Conservation (phyloP, 2,329 filamentous ascomycete genomes). For the Colletotrichum sp. region DNA sequence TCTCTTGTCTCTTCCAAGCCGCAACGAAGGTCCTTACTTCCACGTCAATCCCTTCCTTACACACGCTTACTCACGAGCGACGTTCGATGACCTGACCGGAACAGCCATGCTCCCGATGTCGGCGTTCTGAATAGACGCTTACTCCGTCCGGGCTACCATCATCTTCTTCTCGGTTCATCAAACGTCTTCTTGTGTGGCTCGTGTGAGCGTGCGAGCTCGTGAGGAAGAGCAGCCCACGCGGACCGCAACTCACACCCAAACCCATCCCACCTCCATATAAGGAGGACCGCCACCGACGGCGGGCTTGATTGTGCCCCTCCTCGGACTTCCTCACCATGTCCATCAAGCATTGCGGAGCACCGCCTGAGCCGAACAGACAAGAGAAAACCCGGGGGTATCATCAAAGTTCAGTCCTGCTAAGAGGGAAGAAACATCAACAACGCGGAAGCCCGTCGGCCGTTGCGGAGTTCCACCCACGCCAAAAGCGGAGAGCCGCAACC, state of each 20-base stretch:
- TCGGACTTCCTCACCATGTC: constrained; percentile 10
- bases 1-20: background rate
- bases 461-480: constrained; percentile 24
- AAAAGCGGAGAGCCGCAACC: constrained; percentile 20
- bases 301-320: background rate
- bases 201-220: background rate
- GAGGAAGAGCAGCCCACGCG: background rate
- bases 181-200: background rate
- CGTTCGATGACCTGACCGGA: constrained; percentile 12
- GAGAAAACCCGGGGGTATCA: background rate
- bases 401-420: background rate
- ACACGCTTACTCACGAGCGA: constrained; percentile 16
- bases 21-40: background rate
- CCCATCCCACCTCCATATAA: constrained; percentile 7
- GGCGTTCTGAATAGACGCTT: background rate
- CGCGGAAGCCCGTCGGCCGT: constrained; percentile 16
- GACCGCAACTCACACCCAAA: background rate
- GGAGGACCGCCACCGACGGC: background rate
- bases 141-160: background rate
- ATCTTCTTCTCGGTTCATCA: constrained; percentile 13
- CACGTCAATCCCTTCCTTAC: constrained; percentile 6
- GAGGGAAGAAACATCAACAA: background rate
- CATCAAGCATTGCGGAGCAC: constrained; percentile 1
- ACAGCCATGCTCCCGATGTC: constrained; percentile 3
- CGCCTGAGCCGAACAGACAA: background rate